Percentiles rank a stretch among this genome's conserved stretches.
phyloP scores from a whole-genome alignment of 768 basidiomycete genomes.

The Macrolepiota albuminosa region DNA sequence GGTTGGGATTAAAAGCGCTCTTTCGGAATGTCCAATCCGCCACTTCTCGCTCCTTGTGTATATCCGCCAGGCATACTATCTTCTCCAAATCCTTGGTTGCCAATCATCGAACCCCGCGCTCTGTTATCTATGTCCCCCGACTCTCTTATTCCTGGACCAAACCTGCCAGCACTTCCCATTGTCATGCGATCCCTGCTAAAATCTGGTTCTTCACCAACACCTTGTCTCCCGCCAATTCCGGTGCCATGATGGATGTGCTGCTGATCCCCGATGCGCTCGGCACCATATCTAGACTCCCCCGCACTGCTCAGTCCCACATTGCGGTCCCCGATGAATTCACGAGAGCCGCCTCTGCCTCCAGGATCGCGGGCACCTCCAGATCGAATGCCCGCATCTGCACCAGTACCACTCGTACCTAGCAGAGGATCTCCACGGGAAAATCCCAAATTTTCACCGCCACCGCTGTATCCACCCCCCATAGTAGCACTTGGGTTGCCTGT shows the following conservation, averaged over 20 bases:
- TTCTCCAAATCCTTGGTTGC: background rate
- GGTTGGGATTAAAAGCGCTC: background rate
- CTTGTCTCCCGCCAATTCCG: constrained; percentile 5
- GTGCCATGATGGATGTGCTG: constrained; percentile 4
- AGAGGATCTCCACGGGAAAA: constrained; percentile 4
- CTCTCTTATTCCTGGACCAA: background rate
- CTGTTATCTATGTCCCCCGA: background rate
- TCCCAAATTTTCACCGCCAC: constrained; percentile 7
- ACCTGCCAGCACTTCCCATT: background rate
- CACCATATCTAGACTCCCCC: background rate
- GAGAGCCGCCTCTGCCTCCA: background rate
- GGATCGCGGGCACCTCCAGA: background rate
- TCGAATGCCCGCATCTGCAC: constrained; percentile 4
- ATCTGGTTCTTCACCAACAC: background rate
- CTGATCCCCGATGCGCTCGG: background rate
- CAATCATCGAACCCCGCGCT: background rate
- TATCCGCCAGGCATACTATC: constrained; percentile 10
- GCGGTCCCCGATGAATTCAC: constrained; percentile 1
- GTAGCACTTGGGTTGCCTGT: background rate
- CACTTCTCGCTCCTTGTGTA: background rate
- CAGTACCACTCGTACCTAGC: constrained; percentile 4
- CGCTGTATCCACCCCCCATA: background rate
- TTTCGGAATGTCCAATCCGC: background rate
- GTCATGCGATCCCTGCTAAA: constrained; percentile 3
- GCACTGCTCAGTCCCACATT: background rate